Evolutionary conservation across 2,329 filamentous ascomycete species (phyloP).

Genomic region (Madurella mycetomatis): DNA sequence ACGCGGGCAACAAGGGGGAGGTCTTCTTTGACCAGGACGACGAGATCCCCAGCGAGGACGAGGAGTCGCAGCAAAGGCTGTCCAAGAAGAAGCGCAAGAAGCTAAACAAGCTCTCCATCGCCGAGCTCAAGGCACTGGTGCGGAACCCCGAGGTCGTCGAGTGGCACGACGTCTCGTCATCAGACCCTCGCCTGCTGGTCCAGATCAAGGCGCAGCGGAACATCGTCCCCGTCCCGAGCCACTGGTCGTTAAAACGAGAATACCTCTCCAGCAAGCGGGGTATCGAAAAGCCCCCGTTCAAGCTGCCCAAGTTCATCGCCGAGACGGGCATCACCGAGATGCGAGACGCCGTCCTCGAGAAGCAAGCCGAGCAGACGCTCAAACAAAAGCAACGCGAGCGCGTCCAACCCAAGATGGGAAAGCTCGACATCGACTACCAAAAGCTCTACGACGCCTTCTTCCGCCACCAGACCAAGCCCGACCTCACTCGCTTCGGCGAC

Average conservation of each 20-base stretch:
- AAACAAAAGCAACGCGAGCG: slow-evolving; percentile 96
- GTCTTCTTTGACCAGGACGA: slow-evolving; percentile 80
- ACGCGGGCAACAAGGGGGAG: slow-evolving; percentile 73
- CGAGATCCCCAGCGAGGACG: slow-evolving; percentile 80
- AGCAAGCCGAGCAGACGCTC: slow-evolving; percentile 84
- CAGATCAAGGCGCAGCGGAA: slow-evolving; percentile 95
- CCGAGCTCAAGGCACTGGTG: slow-evolving; percentile 90
- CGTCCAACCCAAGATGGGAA: slow-evolving; percentile 93
- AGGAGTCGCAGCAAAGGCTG: slow-evolving; percentile 65
- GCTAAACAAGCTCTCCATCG: slow-evolving; percentile 87
- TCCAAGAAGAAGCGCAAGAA: slow-evolving; percentile 95
- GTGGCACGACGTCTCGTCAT: slow-evolving; percentile 92
- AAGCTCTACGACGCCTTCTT: slow-evolving; percentile 99
- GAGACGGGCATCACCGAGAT: slow-evolving; percentile 98
- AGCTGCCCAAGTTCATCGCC: slow-evolving; percentile 91
- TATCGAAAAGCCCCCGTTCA: slow-evolving; percentile 91
- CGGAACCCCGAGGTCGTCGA: slow-evolving; percentile 91
- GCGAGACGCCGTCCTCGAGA: slow-evolving; percentile 93
- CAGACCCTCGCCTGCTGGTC: slow-evolving; percentile 82
- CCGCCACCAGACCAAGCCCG: slow-evolving; percentile 92
- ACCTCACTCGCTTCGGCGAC: slow-evolving; percentile 89
- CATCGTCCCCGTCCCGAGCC: slow-evolving; percentile 85
- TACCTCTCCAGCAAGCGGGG: slow-evolving; percentile 96
- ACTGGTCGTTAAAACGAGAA: slow-evolving; percentile 95
- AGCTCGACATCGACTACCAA: slow-evolving; percentile 96